phyloP scores from a whole-genome alignment of 2,329 filamentous ascomycete genomes.

The Alternaria novae-zelandiae region DNA sequence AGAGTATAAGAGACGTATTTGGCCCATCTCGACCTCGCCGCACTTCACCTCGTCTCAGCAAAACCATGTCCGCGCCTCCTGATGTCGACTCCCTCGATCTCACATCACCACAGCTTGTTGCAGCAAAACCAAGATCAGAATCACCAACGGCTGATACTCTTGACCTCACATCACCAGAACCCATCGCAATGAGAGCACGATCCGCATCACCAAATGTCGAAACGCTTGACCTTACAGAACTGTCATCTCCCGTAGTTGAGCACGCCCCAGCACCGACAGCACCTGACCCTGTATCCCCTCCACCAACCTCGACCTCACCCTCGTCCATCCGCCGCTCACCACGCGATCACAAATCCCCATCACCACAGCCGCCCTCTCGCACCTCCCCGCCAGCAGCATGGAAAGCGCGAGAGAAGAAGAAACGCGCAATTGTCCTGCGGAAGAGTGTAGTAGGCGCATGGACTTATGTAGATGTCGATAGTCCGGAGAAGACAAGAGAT shows the following conservation, averaged over 20 bases:
- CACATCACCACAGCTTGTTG: conserved; percentile 12
- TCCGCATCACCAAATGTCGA: conserved; percentile 21
- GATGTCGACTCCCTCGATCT: conserved; percentile 20
- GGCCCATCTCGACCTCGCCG: conserved; percentile 15
- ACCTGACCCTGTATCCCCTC: conserved; percentile 5
- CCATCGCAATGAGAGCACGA: background rate
- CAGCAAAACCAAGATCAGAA: background rate
- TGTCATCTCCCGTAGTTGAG: conserved; percentile 18
- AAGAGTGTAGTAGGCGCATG: conserved; percentile 43
- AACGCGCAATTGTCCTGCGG: conserved; percentile 39
- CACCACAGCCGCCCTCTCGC: background rate
- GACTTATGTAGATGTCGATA: conserved; percentile 38
- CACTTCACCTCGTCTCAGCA: conserved; percentile 32
- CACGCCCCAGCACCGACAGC: background rate
- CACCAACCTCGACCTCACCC: background rate
- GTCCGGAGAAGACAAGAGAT: conserved; percentile 11
- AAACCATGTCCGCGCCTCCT: conserved; percentile 17
- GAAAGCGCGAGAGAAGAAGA: conserved; percentile 40
- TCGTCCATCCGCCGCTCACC: conserved; percentile 30
- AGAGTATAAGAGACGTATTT: conserved; percentile 3
- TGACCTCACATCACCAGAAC: conserved; percentile 28
- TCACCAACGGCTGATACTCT: conserved; percentile 30
- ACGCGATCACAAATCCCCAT: conserved; percentile 17
- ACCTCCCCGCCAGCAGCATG: conserved; percentile 32
- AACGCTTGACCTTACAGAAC: conserved; percentile 29